Evolutionary conservation across 2,329 filamentous ascomycete species (phyloP), one percentile per base, ranked within the genome.

Genomic region (Hypoxylon sp.): DNA sequence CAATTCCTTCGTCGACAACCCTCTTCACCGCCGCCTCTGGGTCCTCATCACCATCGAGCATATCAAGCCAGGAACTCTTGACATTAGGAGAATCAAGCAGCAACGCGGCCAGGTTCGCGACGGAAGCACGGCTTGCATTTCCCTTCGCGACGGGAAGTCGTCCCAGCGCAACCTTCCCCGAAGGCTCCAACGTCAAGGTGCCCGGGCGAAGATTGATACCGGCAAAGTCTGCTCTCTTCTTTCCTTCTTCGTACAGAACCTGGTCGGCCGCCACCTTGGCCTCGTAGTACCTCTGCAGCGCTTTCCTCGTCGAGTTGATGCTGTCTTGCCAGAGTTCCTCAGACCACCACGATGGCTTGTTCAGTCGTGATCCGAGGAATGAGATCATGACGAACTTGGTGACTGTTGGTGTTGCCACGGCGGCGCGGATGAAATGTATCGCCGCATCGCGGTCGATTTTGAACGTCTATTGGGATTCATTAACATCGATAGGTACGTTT

Each of bases 321-420:
- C 71, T 63, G 1, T 55, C 50, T n/a, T 73, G 68, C 78, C 78
- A 84, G 47, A 70, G 70, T 7, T 71, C 75, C 4, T 76, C 71
- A 15, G 73, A 67, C 80, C 80, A 86, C 67, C 83, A 87, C 0
- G 76, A 59, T 1, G 84, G 79, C 20, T 71, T 71, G 4, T 55
- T 46, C 17, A 78, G 74, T 16, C 86, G 78, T 12, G 81, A 80
- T 50, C 75, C 75, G 7, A 82, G 67, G 58, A 86, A 86, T 0
- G 84, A 87, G 42, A 89, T 74, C 60, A 88, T 78, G 37, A 89
- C 75, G 70, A 88, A 88, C 52, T 82, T 80, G 2, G 72, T 81
- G 54, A 88, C 73, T 13, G 72, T 71, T 0, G 82, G 77, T 0
- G 77, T 76, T 5, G 77, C 68, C 13, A 80, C 78, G 0, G 83